phyloP scores from a whole-genome alignment of 2,329 filamentous ascomycete genomes.

The Coleophoma cylindrospora region DNA sequence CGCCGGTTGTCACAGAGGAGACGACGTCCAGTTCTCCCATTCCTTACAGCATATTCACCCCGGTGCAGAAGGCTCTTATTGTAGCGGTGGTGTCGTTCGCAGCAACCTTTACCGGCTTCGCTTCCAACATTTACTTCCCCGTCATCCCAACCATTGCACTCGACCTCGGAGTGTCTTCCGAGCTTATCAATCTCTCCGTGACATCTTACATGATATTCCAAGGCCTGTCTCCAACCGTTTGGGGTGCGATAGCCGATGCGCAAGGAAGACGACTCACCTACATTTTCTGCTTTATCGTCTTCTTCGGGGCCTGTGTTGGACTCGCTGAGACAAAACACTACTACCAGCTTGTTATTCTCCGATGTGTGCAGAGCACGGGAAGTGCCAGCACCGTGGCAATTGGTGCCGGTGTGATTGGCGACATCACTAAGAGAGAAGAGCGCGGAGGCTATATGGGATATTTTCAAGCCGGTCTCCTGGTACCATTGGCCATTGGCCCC shows the following conservation, averaged over 20 bases:
- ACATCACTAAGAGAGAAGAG: conserved; percentile 56
- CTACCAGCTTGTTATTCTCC: conserved; percentile 40
- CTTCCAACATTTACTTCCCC: conserved; percentile 22
- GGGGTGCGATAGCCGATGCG: conserved; percentile 33
- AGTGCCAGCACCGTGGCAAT: conserved; percentile 55
- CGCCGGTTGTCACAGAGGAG: no score
- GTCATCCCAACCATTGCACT: conserved; percentile 16
- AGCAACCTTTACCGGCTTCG: conserved; percentile 18
- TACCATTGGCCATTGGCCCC: conserved; percentile 38
- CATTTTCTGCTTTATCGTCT: conserved; percentile 39
- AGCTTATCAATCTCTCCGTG: conserved; percentile 22
- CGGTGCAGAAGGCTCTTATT: conserved; percentile 15
- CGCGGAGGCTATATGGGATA: conserved; percentile 61
- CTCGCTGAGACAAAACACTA: conserved; percentile 37
- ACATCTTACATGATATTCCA: conserved; percentile 42
- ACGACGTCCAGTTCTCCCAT: conserved; percentile 1
- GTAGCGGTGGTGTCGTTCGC: conserved; percentile 14
- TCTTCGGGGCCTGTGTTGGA: conserved; percentile 37
- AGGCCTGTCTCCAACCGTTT: conserved; percentile 49
- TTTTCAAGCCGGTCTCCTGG: conserved; percentile 29
- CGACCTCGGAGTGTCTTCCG: conserved; percentile 15
- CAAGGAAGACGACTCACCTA: conserved; percentile 49
- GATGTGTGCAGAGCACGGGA: conserved; percentile 51
- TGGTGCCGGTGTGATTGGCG: conserved; percentile 53
- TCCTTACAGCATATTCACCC: conserved; percentile 19